Evolutionary conservation across 306 rosid species (phyloP), one percentile per base, ranked within the genome.

Genomic region (Carpinus viminea): DNA sequence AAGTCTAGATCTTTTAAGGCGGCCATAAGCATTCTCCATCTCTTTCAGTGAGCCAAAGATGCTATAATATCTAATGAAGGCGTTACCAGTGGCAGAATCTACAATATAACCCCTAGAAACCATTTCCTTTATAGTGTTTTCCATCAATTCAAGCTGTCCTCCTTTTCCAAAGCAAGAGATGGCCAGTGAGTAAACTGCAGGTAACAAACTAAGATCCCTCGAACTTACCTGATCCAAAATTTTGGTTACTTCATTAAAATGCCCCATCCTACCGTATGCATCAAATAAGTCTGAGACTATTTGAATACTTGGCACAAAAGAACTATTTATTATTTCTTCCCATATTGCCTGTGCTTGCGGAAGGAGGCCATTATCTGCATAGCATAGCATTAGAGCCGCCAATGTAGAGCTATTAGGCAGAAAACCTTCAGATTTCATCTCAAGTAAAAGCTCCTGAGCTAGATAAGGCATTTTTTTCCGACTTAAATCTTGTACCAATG

Each of bases 91-190:
- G 41, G 82, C n/a, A 48, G 96, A 76, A 73, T 75, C 81, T 5
- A 95, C 53, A 4, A 36, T 28, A 26, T 86, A 81, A 59, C 97
- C 93, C 80, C 81, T 82, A 1, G 88, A 91, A 72, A 87, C 83
- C 95, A 92, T 92, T 75, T 87, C 90, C 76, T 72, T 68, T 75
- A 89, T 24, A n/a, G 90, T 71, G 13, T 68, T 79, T 75, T 95
- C 98, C 98, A 95, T 91, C 89, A 92, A 77, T 76, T 86, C 82
- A 72, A 90, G 83, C 78, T 95, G 93, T 7, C 95, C 93, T 69
- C 85, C 85, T 79, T 83, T 87, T 68, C 97, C 97, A 83, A 92
- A 89, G 81, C 91, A 89, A 50, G 92, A 79, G 26, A 94, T 82
- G 70, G 98, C 98, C 51, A 88, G 78, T 41, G 89, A 83, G 86